Conservation (phyloP, 1,284 basidiomycete species). For the Cryptococcus floricola region DNA sequence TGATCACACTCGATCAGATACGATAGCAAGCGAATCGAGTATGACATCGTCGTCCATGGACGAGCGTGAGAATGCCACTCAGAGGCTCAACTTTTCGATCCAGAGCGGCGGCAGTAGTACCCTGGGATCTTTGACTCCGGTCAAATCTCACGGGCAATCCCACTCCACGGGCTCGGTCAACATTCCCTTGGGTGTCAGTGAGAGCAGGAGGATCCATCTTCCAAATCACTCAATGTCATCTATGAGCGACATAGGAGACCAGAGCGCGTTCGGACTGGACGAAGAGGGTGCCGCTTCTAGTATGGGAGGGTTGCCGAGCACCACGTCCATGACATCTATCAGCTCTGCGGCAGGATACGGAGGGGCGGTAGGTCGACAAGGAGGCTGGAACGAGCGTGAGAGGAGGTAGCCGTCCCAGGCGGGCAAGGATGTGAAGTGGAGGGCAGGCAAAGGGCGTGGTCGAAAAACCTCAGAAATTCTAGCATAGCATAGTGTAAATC, state of each 20-base stretch:
- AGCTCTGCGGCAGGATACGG: not conserved
- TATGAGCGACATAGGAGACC: conserved; percentile 19
- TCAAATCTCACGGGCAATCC: not conserved
- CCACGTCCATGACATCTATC: conserved; percentile 4
- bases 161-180: not conserved
- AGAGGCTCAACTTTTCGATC: conserved; percentile 8
- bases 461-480: no score
- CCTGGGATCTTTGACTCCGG: not conserved
- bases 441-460: not conserved
- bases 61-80: conserved; percentile 12
- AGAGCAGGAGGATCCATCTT: conserved; percentile 1
- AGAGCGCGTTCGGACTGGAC: conserved; percentile 23
- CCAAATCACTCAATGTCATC: conserved; percentile 10
- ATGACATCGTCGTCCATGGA: conserved; percentile 14
- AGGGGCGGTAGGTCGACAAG: conserved; percentile 1
- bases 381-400: conserved; percentile 1
- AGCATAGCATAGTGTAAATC: no score
- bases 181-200: not conserved
- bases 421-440: not conserved
- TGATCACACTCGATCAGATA: conserved; percentile 5
- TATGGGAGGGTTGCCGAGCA: not conserved
- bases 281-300: conserved; percentile 3
- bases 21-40: conserved; percentile 12
- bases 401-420: not conserved
- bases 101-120: not conserved